Conservation (phyloP, 306 rosid genomes). For the Medicago arabica region DNA sequence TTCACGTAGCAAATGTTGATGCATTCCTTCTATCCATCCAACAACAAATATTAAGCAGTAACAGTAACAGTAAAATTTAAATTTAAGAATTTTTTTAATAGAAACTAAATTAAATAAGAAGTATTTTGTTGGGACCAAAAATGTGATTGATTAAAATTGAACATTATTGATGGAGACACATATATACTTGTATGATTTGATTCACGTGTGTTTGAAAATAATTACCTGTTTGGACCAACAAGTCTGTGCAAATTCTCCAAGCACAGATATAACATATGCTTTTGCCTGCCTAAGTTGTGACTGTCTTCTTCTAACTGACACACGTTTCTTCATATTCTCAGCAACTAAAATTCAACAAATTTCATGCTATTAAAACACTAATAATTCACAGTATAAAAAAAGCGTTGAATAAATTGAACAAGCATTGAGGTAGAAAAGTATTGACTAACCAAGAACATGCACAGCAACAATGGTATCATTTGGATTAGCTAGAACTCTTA, state of each 20-base stretch:
- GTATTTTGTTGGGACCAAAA: neutral
- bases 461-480: slow-evolving; percentile 78
- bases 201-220: neutral
- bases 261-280: slow-evolving; percentile 86
- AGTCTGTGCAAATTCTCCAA: slow-evolving; percentile 74
- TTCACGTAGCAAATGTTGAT: neutral
- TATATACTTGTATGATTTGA: neutral
- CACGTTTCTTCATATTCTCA: slow-evolving; percentile 56
- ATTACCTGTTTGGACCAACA: slow-evolving; percentile 82
- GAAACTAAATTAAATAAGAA: neutral
- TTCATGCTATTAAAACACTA: neutral
- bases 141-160: neutral
- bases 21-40: no score
- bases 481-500: slow-evolving; percentile 73
- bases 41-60: no score
- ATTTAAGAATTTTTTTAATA: neutral
- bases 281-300: slow-evolving; percentile 81
- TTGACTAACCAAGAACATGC: slow-evolving; percentile 79
- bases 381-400: neutral
- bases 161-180: neutral
- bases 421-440: neutral
- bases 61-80: no score
- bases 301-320: slow-evolving; percentile 47
- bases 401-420: neutral
- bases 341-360: slow-evolving; percentile 49